Percentiles rank a stretch among this genome's conserved stretches.
Evolutionary conservation across 1,139 yeast genomes (phyloP).

Genomic region (Candida tetrigidarum): DNA sequence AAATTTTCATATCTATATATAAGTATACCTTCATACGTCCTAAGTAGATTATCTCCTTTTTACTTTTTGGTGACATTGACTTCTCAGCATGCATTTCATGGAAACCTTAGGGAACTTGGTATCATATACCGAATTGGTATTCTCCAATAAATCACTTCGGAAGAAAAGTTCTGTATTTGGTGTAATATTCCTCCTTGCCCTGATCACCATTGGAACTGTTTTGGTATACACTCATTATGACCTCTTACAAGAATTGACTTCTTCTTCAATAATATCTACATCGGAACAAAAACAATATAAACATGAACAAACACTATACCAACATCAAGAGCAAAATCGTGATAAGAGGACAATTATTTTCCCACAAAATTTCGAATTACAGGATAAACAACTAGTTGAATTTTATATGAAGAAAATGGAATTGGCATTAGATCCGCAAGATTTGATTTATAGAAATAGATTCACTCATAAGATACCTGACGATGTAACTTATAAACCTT

Average conservation of each 20-base stretch:
- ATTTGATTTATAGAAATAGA: constrained; percentile 4
- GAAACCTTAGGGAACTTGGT: too few relatives aligned
- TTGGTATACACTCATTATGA: neutral
- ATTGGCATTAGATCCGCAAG: constrained; percentile 6
- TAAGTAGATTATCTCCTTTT: too few relatives aligned
- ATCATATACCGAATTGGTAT: neutral
- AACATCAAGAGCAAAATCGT: neutral
- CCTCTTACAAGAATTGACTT: neutral
- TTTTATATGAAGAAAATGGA: constrained; percentile 2
- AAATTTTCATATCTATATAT: too few relatives aligned
- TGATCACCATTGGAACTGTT: neutral
- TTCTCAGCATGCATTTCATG: too few relatives aligned
- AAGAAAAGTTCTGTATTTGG: neutral
- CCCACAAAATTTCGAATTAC: constrained; percentile 1
- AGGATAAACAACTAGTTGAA: neutral
- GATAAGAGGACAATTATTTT: constrained; percentile 4
- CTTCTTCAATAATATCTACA: neutral
- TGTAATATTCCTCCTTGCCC: neutral
- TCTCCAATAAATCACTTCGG: neutral
- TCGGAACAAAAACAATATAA: too few relatives aligned
- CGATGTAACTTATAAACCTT: neutral
- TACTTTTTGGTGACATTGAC: too few relatives aligned
- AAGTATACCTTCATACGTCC: too few relatives aligned
- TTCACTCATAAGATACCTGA: constrained; percentile 2
- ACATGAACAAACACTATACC: neutral